Evolutionary conservation across 345 rosid species (phyloP).

Genomic region (Carallia pectinifolia): DNA sequence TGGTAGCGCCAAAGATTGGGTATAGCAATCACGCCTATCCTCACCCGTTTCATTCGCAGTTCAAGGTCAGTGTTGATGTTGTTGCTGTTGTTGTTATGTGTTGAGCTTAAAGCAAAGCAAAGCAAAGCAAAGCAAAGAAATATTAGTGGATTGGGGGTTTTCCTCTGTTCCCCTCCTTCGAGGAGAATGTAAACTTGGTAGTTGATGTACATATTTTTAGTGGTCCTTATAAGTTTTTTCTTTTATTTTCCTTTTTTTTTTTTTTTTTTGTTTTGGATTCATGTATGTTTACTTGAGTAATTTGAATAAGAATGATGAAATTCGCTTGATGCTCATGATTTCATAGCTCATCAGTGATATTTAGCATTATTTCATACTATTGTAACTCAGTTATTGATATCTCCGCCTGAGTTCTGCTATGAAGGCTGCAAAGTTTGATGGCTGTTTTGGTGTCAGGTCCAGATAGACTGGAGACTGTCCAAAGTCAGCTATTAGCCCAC

Average conservation of each 20-base stretch:
- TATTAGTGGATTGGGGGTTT: constrained; percentile 3
- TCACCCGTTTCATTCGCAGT: constrained; percentile 95
- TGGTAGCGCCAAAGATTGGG: constrained; percentile 56
- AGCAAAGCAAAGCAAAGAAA: constrained; percentile 7
- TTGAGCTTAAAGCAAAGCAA: constrained; percentile 15
- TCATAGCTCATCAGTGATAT: neutral
- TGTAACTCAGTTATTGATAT: neutral
- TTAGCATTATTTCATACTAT: neutral
- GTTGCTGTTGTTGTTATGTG: constrained; percentile 20
- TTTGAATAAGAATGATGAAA: constrained; percentile 23
- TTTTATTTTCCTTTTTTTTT: neutral
- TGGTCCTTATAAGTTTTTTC: neutral
- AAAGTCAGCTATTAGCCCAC: too few species aligned
- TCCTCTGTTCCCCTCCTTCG: constrained; percentile 3
- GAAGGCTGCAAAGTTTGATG: neutral
- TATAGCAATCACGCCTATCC: constrained; percentile 85
- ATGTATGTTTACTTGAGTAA: constrained; percentile 12
- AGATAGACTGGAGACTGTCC: too few species aligned
- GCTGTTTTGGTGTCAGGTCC: too few species aligned
- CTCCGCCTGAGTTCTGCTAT: neutral
- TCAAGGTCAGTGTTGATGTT: constrained; percentile 84
- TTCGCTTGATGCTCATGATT: constrained; percentile 4
- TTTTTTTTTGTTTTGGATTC: neutral
- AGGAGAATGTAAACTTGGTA: constrained; percentile 18
- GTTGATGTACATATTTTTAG: constrained; percentile 15